Evolutionary conservation across 345 rosid genomes (phyloP), one percentile per base, ranked within the genome.

Genomic region (Litchi chinensis): DNA sequence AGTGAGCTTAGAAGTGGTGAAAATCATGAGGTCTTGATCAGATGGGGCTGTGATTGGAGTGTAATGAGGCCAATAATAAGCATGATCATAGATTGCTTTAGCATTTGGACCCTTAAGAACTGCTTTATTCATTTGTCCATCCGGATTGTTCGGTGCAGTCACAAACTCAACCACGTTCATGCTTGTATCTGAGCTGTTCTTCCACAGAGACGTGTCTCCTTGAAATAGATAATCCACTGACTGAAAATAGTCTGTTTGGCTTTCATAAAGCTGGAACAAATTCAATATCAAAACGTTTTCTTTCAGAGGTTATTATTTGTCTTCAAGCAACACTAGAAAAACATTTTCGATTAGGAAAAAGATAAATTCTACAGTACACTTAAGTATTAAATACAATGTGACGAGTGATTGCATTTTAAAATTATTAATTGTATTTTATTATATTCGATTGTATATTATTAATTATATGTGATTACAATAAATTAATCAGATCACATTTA

Each of bases 91-190:
- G 9, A 94, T 82, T 57, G 79, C 54, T 82, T 84, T 91, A 18
- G 79, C 89, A 77, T 87, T 79, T 9, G 92, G 80, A 24, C 90
- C 97, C 3, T 81, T 50, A 68, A 94, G 87, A 82, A 92, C 71
- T 11, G 90, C 88, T 76, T 79, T 70, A 19, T 89, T 90, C 70
- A 83, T 40, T 70, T 76, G 79, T 9, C 97, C 98, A 74, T 90
- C 93, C 8, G 98, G 98, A 81, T 94, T 94, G 84, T 90, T 91
- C 0, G 98, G 98, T 57, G 95, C 85, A 28, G 97, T 91, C 1
- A 91, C 97, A 64, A 94, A 79, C 81, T 94, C 97, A 68, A 94
- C 81, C 13, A 88, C 37, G 50, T 83, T 54, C 43, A 28, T 72
- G 3, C 60, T 48, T 7, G 46, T 76, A 73, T 84, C 85, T 1